phyloP scores from a whole-genome alignment of 2,329 filamentous ascomycete species.

The Albophoma yamanashiensis region DNA sequence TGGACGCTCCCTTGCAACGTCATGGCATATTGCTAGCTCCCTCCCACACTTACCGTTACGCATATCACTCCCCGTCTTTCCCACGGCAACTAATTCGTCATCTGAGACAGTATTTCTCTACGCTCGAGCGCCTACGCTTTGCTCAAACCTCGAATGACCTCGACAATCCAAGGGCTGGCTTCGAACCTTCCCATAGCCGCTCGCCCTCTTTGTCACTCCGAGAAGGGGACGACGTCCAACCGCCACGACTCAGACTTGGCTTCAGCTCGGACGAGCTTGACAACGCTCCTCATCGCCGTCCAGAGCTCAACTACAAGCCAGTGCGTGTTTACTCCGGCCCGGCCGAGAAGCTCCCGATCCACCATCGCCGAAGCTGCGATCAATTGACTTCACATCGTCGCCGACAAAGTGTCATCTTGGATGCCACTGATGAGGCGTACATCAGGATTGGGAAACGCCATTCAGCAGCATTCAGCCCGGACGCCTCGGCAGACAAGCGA shows the following conservation, averaged over 20 bases:
- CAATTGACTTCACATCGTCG: constrained; percentile 42
- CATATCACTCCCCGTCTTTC: neutral
- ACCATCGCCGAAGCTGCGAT: constrained; percentile 57
- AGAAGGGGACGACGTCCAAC: constrained; percentile 1
- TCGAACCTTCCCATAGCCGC: constrained; percentile 12
- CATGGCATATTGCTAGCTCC: neutral
- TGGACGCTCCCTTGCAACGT: neutral
- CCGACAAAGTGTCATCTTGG: constrained; percentile 25
- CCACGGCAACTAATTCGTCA: neutral
- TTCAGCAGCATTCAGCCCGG: constrained; percentile 6
- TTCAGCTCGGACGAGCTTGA: constrained; percentile 8
- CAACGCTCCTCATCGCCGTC: constrained; percentile 4
- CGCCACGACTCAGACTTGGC: constrained; percentile 2
- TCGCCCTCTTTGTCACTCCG: constrained; percentile 4
- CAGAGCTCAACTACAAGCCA: neutral
- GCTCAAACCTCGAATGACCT: constrained; percentile 29
- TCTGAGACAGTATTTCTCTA: constrained; percentile 55
- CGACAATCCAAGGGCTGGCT: constrained; percentile 18
- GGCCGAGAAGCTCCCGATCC: constrained; percentile 33
- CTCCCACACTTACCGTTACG: neutral
- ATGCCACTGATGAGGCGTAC: constrained; percentile 15
- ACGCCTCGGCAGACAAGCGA: neutral
- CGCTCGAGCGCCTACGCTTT: constrained; percentile 58
- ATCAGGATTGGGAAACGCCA: constrained; percentile 15
- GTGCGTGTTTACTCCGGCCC: neutral